Evolutionary conservation across 768 basidiomycete species (phyloP), one percentile per base, ranked within the genome.

Genomic region (Symmetrospora coprosmae): DNA sequence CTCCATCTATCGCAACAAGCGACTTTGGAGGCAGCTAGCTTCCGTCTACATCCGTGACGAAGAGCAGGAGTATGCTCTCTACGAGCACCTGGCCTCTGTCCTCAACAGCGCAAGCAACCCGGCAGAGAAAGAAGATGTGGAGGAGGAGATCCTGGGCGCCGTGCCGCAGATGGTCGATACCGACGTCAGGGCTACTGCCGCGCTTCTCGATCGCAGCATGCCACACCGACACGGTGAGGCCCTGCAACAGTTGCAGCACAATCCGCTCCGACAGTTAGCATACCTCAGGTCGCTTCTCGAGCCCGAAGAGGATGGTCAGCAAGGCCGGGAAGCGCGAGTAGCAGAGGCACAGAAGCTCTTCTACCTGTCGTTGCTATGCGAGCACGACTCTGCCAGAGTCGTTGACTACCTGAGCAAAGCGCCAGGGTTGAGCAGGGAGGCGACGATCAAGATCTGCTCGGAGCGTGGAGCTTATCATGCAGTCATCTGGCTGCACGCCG

Each of bases 251-350:
- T 73, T 91, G 27, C 69, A 75, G 0, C 68, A 73, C 19, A 74
- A 72, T 5, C 78, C 81, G 37, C 75, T 74, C 41, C 76, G 78
- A 47, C 82, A 82, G 59, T 84, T 85, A 64, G 74, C 78, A 7
- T 99, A 99, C 72, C 80, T 97, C 6, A 79, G 78, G 13, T 78
- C 78, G 66, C 76, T 99, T 6, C 74, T 92, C 16, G 78, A 82
- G 17, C 81, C 80, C 8, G 74, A 74, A 17, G 75, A 78, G 17
- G 78, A 81, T 6, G 52, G 39, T 14, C 52, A 41, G 19, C 4
- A 17, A 21, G 51, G 7, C 0, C 74, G 78, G 5, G 55, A 61
- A 2, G 39, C 53, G 2, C 28, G 38, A 7, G 49, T 85, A n/a
- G 71, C 80, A n/a, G 64, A 69, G 1, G 53, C 72, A 11, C 75